Evolutionary conservation across 108 stramenopile genomes (phyloP), one percentile per base, ranked within the genome.

Genomic region (Nitzschia sp.): DNA sequence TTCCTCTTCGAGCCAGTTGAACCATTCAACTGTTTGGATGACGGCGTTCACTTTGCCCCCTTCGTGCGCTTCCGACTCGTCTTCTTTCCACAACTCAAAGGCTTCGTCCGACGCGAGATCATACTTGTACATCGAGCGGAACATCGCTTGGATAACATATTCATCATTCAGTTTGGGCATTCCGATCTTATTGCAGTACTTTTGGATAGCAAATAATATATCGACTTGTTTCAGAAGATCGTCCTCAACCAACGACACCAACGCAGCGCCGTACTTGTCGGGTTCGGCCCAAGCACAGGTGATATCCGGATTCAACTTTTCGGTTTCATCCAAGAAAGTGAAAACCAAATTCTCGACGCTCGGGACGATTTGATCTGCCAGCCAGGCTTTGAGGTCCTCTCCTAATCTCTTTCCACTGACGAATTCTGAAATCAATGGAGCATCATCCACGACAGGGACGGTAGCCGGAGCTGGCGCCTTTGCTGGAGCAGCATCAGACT

Each of bases 1-100:
- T 60, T 91, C 93, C 66, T 89, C 80, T 57, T 89, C 88, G 44
- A 94, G 53, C 93, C 93, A 94, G 53, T 75, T 80, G 60, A 95
- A 91, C 93, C 93, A 95, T 62, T 88, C 89, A 13, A 87, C 77
- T 29, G 90, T 90, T 69, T 95, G 90, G 55, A 90, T 90, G 41
- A 90, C 69, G 5, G 87, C 86, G 58, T 82, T 89, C 35, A 77
- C 66, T 70, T 92, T 95, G 9, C 93, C 90, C 22, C 36, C 56
- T 41, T 81, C 72, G 53, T 85, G 72, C 45, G 79, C 85, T 32
- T 74, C 76, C 15, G 84, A 80, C 57, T 95, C 93, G 56, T 95
- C 93, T 33, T 95, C 93, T 63, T 95, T 95, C 89, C 90, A 95
- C 48, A 73, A 54, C 19, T 58, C 63, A 72, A 88, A 91, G 11